These are phyloP conservation scores for Fusarium azukiicola DNA, from an alignment of 2,329 filamentous ascomycete genomes.

Conservation along the genomic window DNA sequence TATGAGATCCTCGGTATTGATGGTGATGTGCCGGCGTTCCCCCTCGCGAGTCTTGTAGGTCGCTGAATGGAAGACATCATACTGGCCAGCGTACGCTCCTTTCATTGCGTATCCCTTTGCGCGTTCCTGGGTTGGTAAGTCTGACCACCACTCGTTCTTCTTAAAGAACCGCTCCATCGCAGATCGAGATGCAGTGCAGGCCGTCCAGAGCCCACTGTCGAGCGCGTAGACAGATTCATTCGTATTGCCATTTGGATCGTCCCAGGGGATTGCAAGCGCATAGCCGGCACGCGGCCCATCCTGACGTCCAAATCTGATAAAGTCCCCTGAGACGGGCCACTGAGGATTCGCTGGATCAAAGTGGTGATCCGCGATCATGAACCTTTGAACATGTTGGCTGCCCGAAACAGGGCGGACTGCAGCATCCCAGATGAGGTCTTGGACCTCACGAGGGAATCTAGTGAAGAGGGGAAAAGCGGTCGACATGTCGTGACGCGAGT, in stretches of 20 bases:
- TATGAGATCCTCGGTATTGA: constrained; percentile 26
- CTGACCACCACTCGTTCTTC: constrained; percentile 46
- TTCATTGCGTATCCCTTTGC: constrained; percentile 1
- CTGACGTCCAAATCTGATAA: background rate
- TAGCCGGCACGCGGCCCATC: background rate
- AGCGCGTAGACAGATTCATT: constrained; percentile 42
- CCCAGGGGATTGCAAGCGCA: constrained; percentile 25
- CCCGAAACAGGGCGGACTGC: constrained; percentile 33
- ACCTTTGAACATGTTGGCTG: constrained; percentile 37
- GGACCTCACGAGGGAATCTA: constrained; percentile 31
- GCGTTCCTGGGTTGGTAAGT: background rate
- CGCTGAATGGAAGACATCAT: constrained; percentile 24
- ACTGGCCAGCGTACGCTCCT: background rate
- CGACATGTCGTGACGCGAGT: background rate
- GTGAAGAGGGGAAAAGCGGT: constrained; percentile 25
- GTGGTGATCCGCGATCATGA: constrained; percentile 32
- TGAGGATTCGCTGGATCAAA: background rate
- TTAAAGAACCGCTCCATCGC: constrained; percentile 31
- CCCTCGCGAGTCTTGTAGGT: constrained; percentile 25
- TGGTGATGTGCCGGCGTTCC: constrained; percentile 28
- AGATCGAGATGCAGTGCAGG: constrained; percentile 28
- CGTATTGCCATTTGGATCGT: constrained; percentile 18
- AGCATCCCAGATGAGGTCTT: constrained; percentile 39
- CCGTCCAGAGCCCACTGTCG: constrained; percentile 38
- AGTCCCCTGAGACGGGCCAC: background rate